A percentile compares a stretch with the other conserved stretches of the same genome.
Conservation (phyloP, 306 rosid genomes). For the Cajanus cajan region DNA sequence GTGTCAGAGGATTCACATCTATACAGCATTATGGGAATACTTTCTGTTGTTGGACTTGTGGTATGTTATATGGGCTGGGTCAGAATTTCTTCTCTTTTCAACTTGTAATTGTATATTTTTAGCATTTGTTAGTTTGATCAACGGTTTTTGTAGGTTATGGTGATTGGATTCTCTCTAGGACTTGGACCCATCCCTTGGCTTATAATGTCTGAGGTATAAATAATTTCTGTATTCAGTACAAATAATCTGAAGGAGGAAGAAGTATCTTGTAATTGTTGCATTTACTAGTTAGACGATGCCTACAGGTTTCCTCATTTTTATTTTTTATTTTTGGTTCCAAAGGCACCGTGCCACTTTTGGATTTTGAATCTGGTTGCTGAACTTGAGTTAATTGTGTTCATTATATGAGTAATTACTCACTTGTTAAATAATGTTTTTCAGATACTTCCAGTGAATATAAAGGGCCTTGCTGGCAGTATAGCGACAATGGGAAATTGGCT, state of each 20-base stretch:
- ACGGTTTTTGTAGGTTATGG: conserved; percentile 51
- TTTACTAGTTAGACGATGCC: conserved; percentile 5
- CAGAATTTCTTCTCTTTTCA: neutral
- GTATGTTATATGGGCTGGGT: conserved; percentile 43
- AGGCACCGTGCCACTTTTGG: conserved; percentile 2
- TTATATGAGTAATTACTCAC: neutral
- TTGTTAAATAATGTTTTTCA: conserved; percentile 37
- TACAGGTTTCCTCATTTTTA: conserved; percentile 7
- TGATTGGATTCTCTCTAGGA: conserved; percentile 69
- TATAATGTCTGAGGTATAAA: conserved; percentile 85
- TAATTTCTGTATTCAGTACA: neutral
- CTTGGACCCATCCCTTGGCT: conserved; percentile 92
- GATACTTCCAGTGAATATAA: conserved; percentile 79
- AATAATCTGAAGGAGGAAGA: neutral
- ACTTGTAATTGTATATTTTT: neutral
- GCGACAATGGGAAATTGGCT: conserved; percentile 81
- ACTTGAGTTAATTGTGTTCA: neutral
- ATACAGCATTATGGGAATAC: conserved; percentile 45
- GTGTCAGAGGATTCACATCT: conserved; percentile 44
- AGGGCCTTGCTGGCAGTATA: conserved; percentile 76
- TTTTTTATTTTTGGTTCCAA: neutral
- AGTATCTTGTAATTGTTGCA: neutral
- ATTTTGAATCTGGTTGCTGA: conserved; percentile 6
- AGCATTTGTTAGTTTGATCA: conserved; percentile 9
- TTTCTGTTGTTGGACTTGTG: conserved; percentile 75